Evolutionary conservation across 2,329 filamentous ascomycete genomes (phyloP).

Genomic region (Colletotrichum magnum): DNA sequence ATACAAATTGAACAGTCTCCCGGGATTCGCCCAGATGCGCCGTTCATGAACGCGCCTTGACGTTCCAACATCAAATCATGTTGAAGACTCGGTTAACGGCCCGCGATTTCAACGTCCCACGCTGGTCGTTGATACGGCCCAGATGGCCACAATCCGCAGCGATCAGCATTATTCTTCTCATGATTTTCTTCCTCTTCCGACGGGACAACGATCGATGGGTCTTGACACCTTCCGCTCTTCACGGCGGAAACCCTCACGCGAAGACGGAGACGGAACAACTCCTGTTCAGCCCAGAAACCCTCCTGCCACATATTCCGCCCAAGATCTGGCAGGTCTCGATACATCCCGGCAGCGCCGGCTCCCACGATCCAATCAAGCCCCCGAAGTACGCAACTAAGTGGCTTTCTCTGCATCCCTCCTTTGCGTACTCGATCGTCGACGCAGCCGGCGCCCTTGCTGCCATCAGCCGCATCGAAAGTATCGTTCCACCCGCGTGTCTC

Average conservation of each 20-base stretch:
- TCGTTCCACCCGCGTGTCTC: background rate
- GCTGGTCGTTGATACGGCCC: background rate
- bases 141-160: background rate
- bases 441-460: background rate
- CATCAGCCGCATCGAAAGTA: background rate
- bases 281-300: background rate
- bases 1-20: no score
- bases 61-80: no score
- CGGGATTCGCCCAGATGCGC: no score
- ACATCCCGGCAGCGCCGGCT: background rate
- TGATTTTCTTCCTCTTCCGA: background rate
- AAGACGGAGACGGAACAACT: background rate
- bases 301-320: background rate
- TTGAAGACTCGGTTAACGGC: no score
- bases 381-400: background rate
- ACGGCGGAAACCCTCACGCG: background rate
- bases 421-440: background rate
- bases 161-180: background rate
- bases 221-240: background rate
- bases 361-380: background rate
- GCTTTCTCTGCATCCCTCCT: background rate
- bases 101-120: no score
- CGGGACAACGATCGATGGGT: background rate
- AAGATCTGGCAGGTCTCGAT: constrained; percentile 1
- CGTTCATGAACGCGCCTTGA: no score